Evolutionary conservation across 2,329 filamentous ascomycete species (phyloP).

Genomic region (Xylaria sp.): DNA sequence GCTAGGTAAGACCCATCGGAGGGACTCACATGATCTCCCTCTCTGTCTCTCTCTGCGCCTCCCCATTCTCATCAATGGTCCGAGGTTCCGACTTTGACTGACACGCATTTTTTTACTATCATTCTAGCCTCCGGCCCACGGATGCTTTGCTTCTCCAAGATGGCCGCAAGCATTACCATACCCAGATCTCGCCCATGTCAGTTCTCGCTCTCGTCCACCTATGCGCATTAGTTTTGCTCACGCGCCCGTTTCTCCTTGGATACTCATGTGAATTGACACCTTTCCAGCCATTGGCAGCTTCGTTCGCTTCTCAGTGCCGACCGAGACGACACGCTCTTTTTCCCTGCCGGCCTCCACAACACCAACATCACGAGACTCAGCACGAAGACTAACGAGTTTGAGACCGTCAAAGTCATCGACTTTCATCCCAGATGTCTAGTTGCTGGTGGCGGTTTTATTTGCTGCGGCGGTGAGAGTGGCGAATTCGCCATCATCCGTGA

Average conservation of each 20-base stretch:
- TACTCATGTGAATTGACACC: slow-evolving; percentile 8
- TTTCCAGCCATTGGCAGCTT: slow-evolving; percentile 72
- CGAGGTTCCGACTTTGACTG: slow-evolving; percentile 1
- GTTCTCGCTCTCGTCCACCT: slow-evolving; percentile 26
- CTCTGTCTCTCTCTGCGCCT: background rate
- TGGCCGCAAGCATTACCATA: slow-evolving; percentile 62
- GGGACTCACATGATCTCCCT: background rate
- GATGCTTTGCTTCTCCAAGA: slow-evolving; percentile 57
- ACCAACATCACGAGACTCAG: slow-evolving; percentile 62
- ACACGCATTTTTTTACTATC: slow-evolving; percentile 2
- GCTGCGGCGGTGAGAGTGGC: slow-evolving; percentile 81
- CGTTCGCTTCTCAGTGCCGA: slow-evolving; percentile 84
- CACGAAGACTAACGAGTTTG: slow-evolving; percentile 63
- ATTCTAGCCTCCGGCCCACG: slow-evolving; percentile 56
- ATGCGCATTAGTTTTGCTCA: slow-evolving; percentile 7
- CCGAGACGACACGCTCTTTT: slow-evolving; percentile 73
- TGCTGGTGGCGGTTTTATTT: slow-evolving; percentile 83
- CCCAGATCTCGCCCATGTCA: slow-evolving; percentile 61
- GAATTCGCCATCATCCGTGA: slow-evolving; percentile 75
- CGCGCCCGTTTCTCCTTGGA: slow-evolving; percentile 8
- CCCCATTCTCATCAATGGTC: background rate
- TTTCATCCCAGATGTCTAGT: slow-evolving; percentile 80
- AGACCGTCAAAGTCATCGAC: slow-evolving; percentile 64
- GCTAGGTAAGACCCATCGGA: slow-evolving; percentile 37
- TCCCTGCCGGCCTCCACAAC: slow-evolving; percentile 68